Percentiles rank a stretch among this genome's conserved stretches.
Conservation (phyloP, 441 rosid species). For the Adansonia rubrostipa region DNA sequence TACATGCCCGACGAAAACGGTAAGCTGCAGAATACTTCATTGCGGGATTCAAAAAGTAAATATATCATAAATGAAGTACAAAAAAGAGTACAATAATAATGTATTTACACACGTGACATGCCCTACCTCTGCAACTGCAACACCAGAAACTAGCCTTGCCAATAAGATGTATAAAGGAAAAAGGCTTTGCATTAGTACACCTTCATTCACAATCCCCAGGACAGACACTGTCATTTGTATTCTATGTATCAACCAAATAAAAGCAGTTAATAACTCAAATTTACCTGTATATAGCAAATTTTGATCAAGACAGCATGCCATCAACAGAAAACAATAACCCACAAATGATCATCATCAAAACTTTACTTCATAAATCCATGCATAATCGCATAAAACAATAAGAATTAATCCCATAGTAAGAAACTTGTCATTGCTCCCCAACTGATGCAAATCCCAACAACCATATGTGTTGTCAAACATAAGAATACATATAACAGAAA, state of each 20-base stretch:
- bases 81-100: slow-evolving; percentile 18
- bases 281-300: slow-evolving; percentile 9
- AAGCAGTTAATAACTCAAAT: slow-evolving; percentile 30
- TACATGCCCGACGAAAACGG: slow-evolving; percentile 80
- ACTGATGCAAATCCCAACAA: not conserved
- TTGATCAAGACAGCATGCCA: slow-evolving; percentile 9
- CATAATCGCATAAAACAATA: not conserved
- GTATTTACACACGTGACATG: slow-evolving; percentile 18
- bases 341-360: not conserved
- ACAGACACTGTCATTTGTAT: slow-evolving; percentile 74
- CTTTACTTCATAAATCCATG: slow-evolving; percentile 1
- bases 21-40: slow-evolving; percentile 90
- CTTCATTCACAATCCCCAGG: slow-evolving; percentile 53
- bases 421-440: not conserved
- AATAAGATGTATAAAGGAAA: slow-evolving; percentile 81
- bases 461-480: not conserved
- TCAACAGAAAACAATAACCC: not conserved
- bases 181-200: slow-evolving; percentile 49
- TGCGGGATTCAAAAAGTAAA: slow-evolving; percentile 41
- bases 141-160: slow-evolving; percentile 75
- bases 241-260: slow-evolving; percentile 50
- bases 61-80: slow-evolving; percentile 37
- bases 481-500: not conserved
- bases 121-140: slow-evolving; percentile 66
- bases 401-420: not conserved